These are phyloP conservation scores for Fusarium sp. DNA, from an alignment of 2,329 filamentous ascomycete species.

Conservation along the genomic window DNA sequence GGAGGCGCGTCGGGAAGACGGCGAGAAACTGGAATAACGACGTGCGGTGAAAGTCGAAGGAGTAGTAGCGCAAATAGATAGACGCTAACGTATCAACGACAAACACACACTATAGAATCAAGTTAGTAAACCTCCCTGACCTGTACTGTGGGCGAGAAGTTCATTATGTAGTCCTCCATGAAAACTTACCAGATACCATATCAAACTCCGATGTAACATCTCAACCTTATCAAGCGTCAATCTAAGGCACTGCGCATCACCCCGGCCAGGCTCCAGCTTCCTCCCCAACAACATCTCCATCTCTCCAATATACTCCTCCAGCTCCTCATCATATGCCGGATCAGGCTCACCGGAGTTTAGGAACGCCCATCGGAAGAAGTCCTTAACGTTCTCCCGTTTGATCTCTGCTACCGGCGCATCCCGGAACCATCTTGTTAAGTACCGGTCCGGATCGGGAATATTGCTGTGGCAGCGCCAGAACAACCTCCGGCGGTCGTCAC, in stretches of 20 bases:
- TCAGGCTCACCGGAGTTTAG: slow-evolving; percentile 57
- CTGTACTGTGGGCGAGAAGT: too few relatives aligned
- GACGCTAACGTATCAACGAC: slow-evolving; percentile 55
- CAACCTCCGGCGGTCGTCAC: slow-evolving; percentile 58
- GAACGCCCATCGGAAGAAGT: slow-evolving; percentile 70
- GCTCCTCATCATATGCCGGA: slow-evolving; percentile 59
- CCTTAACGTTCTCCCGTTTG: slow-evolving; percentile 66
- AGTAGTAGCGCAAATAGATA: slow-evolving; percentile 50
- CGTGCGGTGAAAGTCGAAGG: slow-evolving; percentile 60
- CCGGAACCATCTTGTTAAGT: slow-evolving; percentile 67
- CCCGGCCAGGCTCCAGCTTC: slow-evolving; percentile 61
- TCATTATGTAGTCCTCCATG: not conserved
- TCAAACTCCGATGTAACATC: slow-evolving; percentile 63
- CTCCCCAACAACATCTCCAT: slow-evolving; percentile 62
- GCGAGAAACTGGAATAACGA: slow-evolving; percentile 48
- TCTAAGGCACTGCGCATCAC: slow-evolving; percentile 62
- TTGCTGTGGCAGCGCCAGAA: slow-evolving; percentile 62
- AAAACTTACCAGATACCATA: slow-evolving; percentile 65
- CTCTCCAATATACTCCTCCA: slow-evolving; percentile 64
- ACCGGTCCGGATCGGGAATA: slow-evolving; percentile 62
- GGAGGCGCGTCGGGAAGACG: slow-evolving; percentile 64
- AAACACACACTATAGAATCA: slow-evolving; percentile 52
- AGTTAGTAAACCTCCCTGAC: slow-evolving; percentile 11
- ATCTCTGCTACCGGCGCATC: slow-evolving; percentile 63
- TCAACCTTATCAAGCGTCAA: slow-evolving; percentile 67